These are phyloP conservation scores for Fusarium nygamai DNA, from an alignment of 2,329 filamentous ascomycete genomes.

Conservation along the genomic window DNA sequence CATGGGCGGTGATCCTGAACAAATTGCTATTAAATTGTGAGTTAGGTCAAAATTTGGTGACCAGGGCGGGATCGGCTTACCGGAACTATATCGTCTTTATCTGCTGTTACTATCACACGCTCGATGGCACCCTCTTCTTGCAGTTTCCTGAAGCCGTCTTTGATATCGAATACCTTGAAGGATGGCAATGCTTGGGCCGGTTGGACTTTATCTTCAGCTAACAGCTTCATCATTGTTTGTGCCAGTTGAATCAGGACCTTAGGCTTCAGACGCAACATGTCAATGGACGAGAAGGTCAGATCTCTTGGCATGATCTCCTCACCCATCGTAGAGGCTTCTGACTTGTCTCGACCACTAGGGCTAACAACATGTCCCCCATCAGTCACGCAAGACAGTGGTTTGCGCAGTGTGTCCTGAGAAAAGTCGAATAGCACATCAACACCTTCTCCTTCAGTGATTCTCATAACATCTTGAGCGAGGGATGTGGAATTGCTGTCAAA, in stretches of 20 bases:
- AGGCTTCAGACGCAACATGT: background rate
- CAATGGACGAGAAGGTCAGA: background rate
- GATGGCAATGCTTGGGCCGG: rapidly evolving
- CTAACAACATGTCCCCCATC: background rate
- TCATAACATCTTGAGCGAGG: background rate
- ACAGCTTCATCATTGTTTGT: background rate
- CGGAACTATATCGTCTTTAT: background rate
- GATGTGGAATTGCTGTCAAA: background rate
- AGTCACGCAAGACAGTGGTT: background rate
- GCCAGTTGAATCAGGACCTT: background rate
- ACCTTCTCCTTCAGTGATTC: background rate
- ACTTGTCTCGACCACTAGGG: rapidly evolving
- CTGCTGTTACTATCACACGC: background rate
- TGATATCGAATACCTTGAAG: background rate
- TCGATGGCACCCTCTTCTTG: background rate
- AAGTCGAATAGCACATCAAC: background rate
- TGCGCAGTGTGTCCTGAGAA: rapidly evolving
- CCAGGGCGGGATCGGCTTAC: background rate
- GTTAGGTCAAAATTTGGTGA: rapidly evolving
- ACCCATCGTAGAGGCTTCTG: rapidly evolving
- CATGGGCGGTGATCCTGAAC: background rate
- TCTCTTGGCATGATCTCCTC: background rate
- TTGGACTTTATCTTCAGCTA: rapidly evolving
- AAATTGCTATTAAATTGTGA: background rate
- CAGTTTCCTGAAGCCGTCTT: background rate